Conservation (phyloP, 306 rosid species). For the Rosa persica region DNA sequence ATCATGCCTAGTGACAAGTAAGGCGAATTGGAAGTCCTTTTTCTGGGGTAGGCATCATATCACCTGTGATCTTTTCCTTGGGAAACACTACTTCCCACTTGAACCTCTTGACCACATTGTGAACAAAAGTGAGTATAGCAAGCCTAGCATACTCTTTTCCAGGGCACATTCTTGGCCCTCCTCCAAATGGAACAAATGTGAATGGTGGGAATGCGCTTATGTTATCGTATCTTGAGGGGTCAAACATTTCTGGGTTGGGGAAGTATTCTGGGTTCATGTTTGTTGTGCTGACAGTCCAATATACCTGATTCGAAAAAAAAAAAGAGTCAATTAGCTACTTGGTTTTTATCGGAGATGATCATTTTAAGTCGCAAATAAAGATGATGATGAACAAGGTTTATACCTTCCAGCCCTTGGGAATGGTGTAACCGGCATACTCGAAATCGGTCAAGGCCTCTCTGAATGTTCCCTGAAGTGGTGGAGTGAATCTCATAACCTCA, state of each 20-base stretch:
- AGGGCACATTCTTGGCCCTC: conserved; percentile 43
- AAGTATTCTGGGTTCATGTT: conserved; percentile 35
- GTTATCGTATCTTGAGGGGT: conserved; percentile 32
- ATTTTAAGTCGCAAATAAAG: not conserved
- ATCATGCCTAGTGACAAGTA: conserved; percentile 8
- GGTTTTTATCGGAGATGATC: not conserved
- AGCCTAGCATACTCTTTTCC: conserved; percentile 45
- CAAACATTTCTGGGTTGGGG: conserved; percentile 37
- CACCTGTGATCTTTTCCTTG: conserved; percentile 32
- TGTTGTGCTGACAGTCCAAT: conserved; percentile 45
- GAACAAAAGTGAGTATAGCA: conserved; percentile 37
- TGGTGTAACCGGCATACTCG: conserved; percentile 36
- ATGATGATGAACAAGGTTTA: not conserved
- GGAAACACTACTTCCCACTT: conserved; percentile 33
- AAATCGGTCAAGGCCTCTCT: conserved; percentile 36
- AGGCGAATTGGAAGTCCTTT: conserved; percentile 40
- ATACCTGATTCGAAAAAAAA: conserved; percentile 13
- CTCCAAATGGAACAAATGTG: conserved; percentile 41
- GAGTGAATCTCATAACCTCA: conserved; percentile 45
- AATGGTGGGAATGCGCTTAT: conserved; percentile 19
- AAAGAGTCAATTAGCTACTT: not conserved
- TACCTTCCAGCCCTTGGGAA: conserved; percentile 51
- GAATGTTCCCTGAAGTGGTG: conserved; percentile 49
- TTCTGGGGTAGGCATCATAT: conserved; percentile 46
- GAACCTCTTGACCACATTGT: conserved; percentile 36